These are phyloP conservation scores for Auriscalpium orientale DNA, from an alignment of 768 basidiomycete species.

Conservation along the genomic window DNA sequence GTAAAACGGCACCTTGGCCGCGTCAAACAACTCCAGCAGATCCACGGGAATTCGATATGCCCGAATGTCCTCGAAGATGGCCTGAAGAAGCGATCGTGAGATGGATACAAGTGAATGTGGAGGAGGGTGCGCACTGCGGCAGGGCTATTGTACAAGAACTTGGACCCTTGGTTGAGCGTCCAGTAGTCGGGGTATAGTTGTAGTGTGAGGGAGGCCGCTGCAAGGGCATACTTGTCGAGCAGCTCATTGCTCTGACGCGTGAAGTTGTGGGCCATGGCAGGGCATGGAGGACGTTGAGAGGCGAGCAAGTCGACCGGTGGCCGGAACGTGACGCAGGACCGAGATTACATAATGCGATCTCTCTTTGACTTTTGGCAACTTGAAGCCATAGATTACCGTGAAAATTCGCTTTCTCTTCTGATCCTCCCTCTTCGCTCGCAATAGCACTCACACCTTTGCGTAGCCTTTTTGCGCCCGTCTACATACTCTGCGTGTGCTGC, in stretches of 20 bases:
- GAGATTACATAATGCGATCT: too few species aligned
- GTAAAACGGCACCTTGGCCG: constrained; percentile 69
- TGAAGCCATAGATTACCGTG: too few species aligned
- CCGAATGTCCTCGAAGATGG: constrained; percentile 75
- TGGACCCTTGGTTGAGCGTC: constrained; percentile 74
- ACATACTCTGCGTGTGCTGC: too few species aligned
- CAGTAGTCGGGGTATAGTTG: constrained; percentile 76
- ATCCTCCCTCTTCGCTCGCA: too few species aligned
- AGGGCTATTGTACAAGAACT: constrained; percentile 75
- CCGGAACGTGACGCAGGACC: too few species aligned
- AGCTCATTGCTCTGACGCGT: constrained; percentile 59
- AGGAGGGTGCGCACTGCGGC: constrained; percentile 41
- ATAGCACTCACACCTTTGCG: too few species aligned
- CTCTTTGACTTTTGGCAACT: too few species aligned
- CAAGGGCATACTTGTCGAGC: constrained; percentile 45
- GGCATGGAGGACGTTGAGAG: background rate
- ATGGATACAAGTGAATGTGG: background rate
- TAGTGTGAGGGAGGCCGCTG: constrained; percentile 70
- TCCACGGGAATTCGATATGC: constrained; percentile 80
- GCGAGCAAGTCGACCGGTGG: too few species aligned
- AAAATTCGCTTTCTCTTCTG: too few species aligned
- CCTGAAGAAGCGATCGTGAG: constrained; percentile 33
- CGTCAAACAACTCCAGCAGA: constrained; percentile 75
- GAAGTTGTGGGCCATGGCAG: constrained; percentile 67
- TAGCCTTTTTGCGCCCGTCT: too few species aligned